These are phyloP conservation scores for Dioszegia hungarica DNA, from an alignment of 768 basidiomycete species.

Conservation along the genomic window DNA sequence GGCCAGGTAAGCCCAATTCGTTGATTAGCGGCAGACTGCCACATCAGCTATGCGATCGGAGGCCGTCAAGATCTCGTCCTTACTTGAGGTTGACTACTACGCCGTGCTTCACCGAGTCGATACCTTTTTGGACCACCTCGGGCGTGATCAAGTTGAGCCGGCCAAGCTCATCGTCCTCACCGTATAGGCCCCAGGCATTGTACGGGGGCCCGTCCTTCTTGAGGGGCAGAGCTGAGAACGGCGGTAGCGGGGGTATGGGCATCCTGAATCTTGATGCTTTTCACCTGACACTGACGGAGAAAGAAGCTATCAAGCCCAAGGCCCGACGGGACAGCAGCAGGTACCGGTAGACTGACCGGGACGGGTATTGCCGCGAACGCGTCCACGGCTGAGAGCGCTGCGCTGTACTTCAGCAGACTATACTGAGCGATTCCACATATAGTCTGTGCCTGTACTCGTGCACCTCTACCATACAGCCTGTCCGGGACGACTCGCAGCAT, in stretches of 20 bases:
- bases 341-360: too few relatives aligned
- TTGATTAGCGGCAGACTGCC: not conserved
- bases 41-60: not conserved
- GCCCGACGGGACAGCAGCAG: too few relatives aligned
- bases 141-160: constrained; percentile 25
- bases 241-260: not conserved
- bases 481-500: too few relatives aligned
- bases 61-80: not conserved
- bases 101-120: constrained; percentile 19
- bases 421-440: too few relatives aligned
- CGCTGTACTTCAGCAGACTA: too few relatives aligned
- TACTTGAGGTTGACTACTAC: constrained; percentile 28
- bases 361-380: too few relatives aligned
- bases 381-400: too few relatives aligned
- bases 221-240: constrained; percentile 7
- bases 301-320: too few relatives aligned
- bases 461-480: too few relatives aligned
- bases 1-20: not conserved
- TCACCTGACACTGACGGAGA: too few relatives aligned
- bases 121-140: constrained; percentile 17
- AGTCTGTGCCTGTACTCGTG: too few relatives aligned
- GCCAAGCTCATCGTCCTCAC: constrained; percentile 22
- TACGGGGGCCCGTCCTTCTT: constrained; percentile 20
- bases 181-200: constrained; percentile 31
- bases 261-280: too few relatives aligned